A percentile compares a stretch with the other conserved stretches of the same genome.
Conservation (phyloP, 2,329 filamentous ascomycete species). For the Stagonosporopsis rhizophila region DNA sequence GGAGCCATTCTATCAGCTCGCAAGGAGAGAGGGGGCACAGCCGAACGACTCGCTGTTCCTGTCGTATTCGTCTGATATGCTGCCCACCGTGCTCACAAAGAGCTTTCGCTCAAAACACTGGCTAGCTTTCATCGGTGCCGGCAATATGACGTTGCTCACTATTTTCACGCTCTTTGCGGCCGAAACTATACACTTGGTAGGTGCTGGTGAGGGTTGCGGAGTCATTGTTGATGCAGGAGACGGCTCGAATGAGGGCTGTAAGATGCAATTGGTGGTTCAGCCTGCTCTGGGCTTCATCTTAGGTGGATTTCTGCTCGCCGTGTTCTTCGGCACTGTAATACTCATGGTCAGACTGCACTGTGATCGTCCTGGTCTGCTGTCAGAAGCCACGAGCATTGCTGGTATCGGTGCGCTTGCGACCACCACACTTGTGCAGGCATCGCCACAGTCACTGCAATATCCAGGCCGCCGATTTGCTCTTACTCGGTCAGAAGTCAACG, state of each 20-base stretch:
- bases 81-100: background rate
- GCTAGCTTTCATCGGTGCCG: background rate
- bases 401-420: background rate
- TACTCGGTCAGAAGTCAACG: background rate
- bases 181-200: background rate
- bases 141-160: background rate
- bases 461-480: background rate
- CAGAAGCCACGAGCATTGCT: background rate
- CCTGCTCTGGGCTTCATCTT: background rate
- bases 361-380: background rate
- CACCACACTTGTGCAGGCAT: background rate
- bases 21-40: background rate
- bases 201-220: background rate
- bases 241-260: background rate
- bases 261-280: background rate
- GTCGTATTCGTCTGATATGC: background rate
- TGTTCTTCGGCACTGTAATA: background rate
- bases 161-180: background rate
- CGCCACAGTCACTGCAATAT: background rate
- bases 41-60: background rate
- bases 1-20: background rate
- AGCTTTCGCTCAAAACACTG: background rate
- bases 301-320: background rate
- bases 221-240: background rate
- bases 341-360: background rate